phyloP scores from a whole-genome alignment of 2,329 filamentous ascomycete genomes.

The Shiraia bambusicola region DNA sequence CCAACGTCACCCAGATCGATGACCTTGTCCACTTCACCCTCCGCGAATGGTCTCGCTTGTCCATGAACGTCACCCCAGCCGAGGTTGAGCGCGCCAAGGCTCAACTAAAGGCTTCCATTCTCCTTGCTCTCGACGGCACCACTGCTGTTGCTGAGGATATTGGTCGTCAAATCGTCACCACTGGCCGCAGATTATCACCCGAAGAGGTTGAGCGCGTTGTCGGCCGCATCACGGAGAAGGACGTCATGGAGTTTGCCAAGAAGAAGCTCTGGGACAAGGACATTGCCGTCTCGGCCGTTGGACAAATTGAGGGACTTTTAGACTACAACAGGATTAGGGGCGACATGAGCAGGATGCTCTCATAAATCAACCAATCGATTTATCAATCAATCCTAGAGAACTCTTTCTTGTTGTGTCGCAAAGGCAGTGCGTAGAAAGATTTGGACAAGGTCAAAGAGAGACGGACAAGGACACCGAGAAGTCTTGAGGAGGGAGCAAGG shows the following conservation, averaged over 20 bases:
- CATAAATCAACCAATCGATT: slow-evolving; percentile 31
- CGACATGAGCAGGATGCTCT: slow-evolving; percentile 80
- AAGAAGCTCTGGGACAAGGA: slow-evolving; percentile 97
- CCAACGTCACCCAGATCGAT: slow-evolving; percentile 83
- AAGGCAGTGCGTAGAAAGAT: slow-evolving; percentile 1
- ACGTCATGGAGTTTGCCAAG: slow-evolving; percentile 95
- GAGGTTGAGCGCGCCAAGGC: slow-evolving; percentile 99
- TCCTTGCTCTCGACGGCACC: slow-evolving; percentile 95
- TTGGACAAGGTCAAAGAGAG: not conserved
- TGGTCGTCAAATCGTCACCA: slow-evolving; percentile 96
- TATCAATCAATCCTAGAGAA: too few species aligned
- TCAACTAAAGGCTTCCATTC: slow-evolving; percentile 97
- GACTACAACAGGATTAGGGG: slow-evolving; percentile 77
- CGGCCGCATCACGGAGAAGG: slow-evolving; percentile 86
- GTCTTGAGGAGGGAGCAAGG: slow-evolving; percentile 1
- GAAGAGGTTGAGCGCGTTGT: slow-evolving; percentile 94
- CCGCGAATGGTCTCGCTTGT: slow-evolving; percentile 96
- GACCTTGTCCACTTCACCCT: slow-evolving; percentile 98
- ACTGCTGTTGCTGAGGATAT: slow-evolving; percentile 98
- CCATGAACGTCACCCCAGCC: slow-evolving; percentile 79
- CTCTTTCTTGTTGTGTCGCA: too few species aligned
- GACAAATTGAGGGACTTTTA: slow-evolving; percentile 80
- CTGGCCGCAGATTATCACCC: slow-evolving; percentile 84
- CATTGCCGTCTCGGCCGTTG: slow-evolving; percentile 88
- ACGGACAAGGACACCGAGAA: not conserved